Percentiles rank a stretch among this genome's conserved stretches.
phyloP scores from a whole-genome alignment of 2,329 filamentous ascomycete genomes.

The Paramyrothecium roridum region DNA sequence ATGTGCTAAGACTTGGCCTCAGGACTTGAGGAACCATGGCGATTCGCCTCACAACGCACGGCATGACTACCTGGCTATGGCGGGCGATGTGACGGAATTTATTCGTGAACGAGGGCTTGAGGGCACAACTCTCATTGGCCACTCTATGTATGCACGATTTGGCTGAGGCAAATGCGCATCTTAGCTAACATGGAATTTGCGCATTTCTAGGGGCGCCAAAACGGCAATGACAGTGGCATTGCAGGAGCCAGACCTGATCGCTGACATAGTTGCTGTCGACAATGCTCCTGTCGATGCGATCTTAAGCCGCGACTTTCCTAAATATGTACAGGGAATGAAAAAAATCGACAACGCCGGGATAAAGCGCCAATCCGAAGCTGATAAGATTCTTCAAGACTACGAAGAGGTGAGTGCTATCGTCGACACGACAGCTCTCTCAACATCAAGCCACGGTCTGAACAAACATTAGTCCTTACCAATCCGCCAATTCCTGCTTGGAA shows the following conservation, averaged over 20 bases:
- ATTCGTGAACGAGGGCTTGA: constrained; percentile 68
- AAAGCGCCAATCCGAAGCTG: constrained; percentile 71
- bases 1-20: constrained; percentile 6
- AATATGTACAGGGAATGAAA: constrained; percentile 82
- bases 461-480: constrained; percentile 59
- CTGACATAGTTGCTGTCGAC: constrained; percentile 78
- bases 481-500: constrained; percentile 88
- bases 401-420: constrained; percentile 52
- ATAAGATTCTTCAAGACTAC: constrained; percentile 71
- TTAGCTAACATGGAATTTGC: background rate
- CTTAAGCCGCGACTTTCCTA: constrained; percentile 70
- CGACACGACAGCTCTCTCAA: background rate
- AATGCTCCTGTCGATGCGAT: constrained; percentile 85
- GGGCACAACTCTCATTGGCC: constrained; percentile 77
- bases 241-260: constrained; percentile 61
- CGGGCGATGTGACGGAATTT: constrained; percentile 78
- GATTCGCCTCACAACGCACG: constrained; percentile 73
- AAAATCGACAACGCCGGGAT: constrained; percentile 69
- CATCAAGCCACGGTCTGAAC: background rate
- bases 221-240: constrained; percentile 86
- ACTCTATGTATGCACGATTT: constrained; percentile 70
- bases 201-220: constrained; percentile 70
- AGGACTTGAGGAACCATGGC: constrained; percentile 93
- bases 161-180: background rate
- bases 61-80: constrained; percentile 82